Base-by-base conservation (phyloP, 164 flowering plant species). In the Nelumbo lutea region DNA sequence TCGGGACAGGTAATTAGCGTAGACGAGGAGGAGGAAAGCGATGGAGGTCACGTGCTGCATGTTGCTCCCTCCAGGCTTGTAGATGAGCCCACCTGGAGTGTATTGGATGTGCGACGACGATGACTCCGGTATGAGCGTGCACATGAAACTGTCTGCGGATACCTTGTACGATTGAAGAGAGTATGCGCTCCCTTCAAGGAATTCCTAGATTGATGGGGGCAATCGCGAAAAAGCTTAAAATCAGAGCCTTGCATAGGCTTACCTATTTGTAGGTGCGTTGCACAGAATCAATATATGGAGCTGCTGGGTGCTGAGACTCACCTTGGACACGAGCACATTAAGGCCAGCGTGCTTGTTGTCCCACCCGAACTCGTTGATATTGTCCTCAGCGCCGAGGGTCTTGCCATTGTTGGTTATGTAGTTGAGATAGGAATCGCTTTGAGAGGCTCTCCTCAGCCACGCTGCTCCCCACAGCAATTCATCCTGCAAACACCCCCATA, bases 391-490 rank as follows among this genome's bases (percentile, higher is more conserved):
- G 1, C 98, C 98, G 14, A 96, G 85, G 1, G 90, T 88, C 77
- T 90, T 81, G 61, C 90, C 88, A 67, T 96, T 96, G 84, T 79
- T 73, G 67, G 84, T 81, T 45, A 96, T 80, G 80, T 90, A 96
- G 67, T 64, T 75, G 50, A 90, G 90, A 72, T 84, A 96, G 7
- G 83, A 57, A 8, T 84, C 86, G 53, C 78, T 83, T 45, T 79
- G 69, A 0, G 96, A 75, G 1, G 97, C 98, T 68, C 92, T 88
- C 55, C 95, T 81, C 3, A 96, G 78, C 97, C 99, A 96, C 40
- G 98, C 95, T 67, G 99, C 99, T 64, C 95, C 97, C 99, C 99
- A 96, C 27, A 93, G 72, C 78, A 96, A 75, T 76, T 96, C 99
- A 80, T 96, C 99, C 99, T 95, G 77, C 41, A 27, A 47, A 14